phyloP scores from a whole-genome alignment of 768 basidiomycete genomes.

The Phaffia tasmanica region DNA sequence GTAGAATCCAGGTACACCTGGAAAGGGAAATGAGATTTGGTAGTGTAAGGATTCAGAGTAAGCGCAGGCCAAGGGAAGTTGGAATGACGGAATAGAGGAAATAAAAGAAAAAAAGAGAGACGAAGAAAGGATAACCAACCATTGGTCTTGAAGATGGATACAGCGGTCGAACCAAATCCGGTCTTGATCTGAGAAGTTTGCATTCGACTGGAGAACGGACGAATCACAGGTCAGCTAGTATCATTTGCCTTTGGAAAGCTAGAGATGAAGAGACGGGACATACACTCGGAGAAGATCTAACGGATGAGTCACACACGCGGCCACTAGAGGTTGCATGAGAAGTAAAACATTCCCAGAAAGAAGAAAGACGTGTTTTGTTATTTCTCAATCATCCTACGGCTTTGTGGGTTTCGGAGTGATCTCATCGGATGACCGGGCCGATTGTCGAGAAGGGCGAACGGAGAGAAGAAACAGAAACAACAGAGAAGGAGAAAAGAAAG shows the following conservation, averaged over 20 bases:
- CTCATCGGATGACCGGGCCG: no score
- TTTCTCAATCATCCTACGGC: no score
- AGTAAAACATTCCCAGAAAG: background rate
- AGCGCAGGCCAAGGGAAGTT: no score
- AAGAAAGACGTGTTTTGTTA: no score
- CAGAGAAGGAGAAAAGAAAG: background rate
- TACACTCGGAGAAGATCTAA: constrained; percentile 23
- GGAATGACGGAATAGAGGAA: background rate
- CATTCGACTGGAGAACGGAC: constrained; percentile 15
- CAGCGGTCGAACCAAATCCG: constrained; percentile 3
- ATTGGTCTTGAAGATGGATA: background rate
- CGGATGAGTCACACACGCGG: constrained; percentile 19
- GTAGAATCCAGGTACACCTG: constrained; percentile 22
- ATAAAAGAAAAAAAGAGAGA: background rate
- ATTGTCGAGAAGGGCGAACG: no score
- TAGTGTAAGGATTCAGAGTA: background rate
- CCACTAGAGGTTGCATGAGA: background rate
- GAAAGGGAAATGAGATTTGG: background rate
- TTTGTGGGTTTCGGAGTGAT: no score
- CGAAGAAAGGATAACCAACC: constrained; percentile 1
- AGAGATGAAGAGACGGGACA: background rate
- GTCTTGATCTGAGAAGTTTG: constrained; percentile 20
- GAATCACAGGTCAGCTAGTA: background rate
- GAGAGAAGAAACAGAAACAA: background rate
- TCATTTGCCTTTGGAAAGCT: background rate